phyloP scores from a whole-genome alignment of 2,329 filamentous ascomycete genomes.

The Aspergillus puulaauensis region DNA sequence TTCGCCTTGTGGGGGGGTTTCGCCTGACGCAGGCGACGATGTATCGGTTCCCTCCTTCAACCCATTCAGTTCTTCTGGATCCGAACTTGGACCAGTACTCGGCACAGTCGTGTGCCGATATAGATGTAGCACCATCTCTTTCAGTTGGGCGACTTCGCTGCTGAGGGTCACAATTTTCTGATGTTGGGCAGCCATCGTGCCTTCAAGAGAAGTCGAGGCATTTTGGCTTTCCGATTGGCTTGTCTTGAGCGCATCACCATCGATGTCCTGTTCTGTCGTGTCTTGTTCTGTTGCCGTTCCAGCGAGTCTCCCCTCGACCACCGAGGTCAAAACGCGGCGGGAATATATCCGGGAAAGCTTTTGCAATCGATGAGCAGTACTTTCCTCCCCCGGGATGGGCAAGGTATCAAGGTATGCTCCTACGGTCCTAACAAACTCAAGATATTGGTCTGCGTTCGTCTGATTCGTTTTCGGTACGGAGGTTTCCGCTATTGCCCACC shows the following conservation, averaged over 20 bases:
- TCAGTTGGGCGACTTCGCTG: constrained; percentile 31
- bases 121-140: constrained; percentile 29
- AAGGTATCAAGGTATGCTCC: constrained; percentile 27
- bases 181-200: constrained; percentile 9
- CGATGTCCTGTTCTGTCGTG: neutral
- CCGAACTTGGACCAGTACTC: neutral
- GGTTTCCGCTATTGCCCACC: constrained; percentile 26
- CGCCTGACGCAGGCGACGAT: neutral
- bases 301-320: constrained; percentile 16
- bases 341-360: constrained; percentile 26
- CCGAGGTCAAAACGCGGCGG: constrained; percentile 23
- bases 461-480: constrained; percentile 17
- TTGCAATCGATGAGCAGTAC: constrained; percentile 17
- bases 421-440: constrained; percentile 32
- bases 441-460: constrained; percentile 32
- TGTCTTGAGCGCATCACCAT: neutral
- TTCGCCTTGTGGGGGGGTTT: neutral
- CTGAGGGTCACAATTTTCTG: constrained; percentile 28
- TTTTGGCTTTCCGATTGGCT: neutral
- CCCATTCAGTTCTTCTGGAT: constrained; percentile 7
- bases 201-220: neutral
- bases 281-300: neutral
- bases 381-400: constrained; percentile 15
- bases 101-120: constrained; percentile 19
- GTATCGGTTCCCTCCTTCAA: constrained; percentile 9